Conservation (phyloP, 2,329 filamentous ascomycete species). For the Gnomoniopsis sp. region DNA sequence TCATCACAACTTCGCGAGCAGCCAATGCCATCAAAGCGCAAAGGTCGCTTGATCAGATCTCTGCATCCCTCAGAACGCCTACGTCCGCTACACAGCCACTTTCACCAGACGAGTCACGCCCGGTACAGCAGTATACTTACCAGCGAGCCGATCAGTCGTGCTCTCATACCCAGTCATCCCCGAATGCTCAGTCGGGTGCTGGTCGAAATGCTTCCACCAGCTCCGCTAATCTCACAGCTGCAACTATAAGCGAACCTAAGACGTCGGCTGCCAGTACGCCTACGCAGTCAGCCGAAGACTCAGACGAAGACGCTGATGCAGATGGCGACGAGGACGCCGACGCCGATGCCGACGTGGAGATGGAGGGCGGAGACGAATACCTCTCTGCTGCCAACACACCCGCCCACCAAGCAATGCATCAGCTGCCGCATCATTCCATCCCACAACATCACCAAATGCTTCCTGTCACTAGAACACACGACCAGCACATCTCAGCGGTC, state of each 20-base stretch:
- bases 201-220: slow-evolving; percentile 3
- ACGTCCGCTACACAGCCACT: slow-evolving; percentile 23
- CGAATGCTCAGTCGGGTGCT: slow-evolving; percentile 21
- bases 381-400: slow-evolving; percentile 8
- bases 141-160: slow-evolving; percentile 15
- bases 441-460: slow-evolving; percentile 1
- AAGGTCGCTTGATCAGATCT: slow-evolving; percentile 39
- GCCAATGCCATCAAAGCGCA: slow-evolving; percentile 47
- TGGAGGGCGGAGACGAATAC: slow-evolving; percentile 8
- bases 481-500: slow-evolving; percentile 6
- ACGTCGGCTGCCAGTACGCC: slow-evolving; percentile 14
- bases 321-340: slow-evolving; percentile 10
- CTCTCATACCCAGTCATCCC: slow-evolving; percentile 31
- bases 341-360: slow-evolving; percentile 10
- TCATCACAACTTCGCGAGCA: slow-evolving; percentile 50
- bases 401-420: background rate
- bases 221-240: slow-evolving; percentile 5
- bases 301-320: slow-evolving; percentile 12
- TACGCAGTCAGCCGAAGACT: slow-evolving; percentile 6
- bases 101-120: slow-evolving; percentile 20
- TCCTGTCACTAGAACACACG: background rate
- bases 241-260: slow-evolving; percentile 12
- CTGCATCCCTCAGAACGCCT: slow-evolving; percentile 17
- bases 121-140: slow-evolving; percentile 18
- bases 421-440: slow-evolving; percentile 3